phyloP scores from a whole-genome alignment of 306 rosid species.

The Vigna mungo region DNA sequence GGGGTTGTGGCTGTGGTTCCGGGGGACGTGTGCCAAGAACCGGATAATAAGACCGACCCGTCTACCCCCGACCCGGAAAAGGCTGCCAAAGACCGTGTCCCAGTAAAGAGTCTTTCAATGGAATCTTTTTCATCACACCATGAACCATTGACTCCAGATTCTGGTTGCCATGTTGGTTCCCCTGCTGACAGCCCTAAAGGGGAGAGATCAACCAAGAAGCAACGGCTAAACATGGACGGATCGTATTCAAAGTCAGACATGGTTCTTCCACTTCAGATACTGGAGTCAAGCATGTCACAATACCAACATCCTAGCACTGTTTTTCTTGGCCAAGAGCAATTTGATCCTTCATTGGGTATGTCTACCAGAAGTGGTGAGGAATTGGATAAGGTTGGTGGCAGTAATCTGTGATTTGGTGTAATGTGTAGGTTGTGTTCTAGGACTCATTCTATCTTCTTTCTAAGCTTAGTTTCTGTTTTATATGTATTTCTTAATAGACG shows the following conservation, averaged over 20 bases:
- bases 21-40: constrained; percentile 58
- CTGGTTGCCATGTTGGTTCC: constrained; percentile 70
- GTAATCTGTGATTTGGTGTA: constrained; percentile 54
- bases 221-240: constrained; percentile 55
- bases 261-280: constrained; percentile 81
- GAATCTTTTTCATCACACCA: constrained; percentile 86
- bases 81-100: constrained; percentile 67
- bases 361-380: constrained; percentile 54
- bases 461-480: constrained; percentile 52
- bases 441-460: constrained; percentile 41
- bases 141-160: constrained; percentile 93
- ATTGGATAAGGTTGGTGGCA: constrained; percentile 56
- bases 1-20: constrained; percentile 54
- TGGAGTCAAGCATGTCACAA: constrained; percentile 86
- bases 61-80: constrained; percentile 94
- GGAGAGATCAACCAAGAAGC: constrained; percentile 72
- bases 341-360: constrained; percentile 62
- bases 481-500: constrained; percentile 50
- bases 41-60: constrained; percentile 79
- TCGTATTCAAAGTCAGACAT: constrained; percentile 63
- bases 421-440: constrained; percentile 46
- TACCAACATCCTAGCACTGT: constrained; percentile 59
- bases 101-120: constrained; percentile 75
- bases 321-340: constrained; percentile 63
- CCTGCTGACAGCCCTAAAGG: constrained; percentile 73